A percentile compares a stretch with the other conserved stretches of the same genome.
Evolutionary conservation across 2,329 filamentous ascomycete species (phyloP).

Genomic region (Chaetomiaceae sp.): DNA sequence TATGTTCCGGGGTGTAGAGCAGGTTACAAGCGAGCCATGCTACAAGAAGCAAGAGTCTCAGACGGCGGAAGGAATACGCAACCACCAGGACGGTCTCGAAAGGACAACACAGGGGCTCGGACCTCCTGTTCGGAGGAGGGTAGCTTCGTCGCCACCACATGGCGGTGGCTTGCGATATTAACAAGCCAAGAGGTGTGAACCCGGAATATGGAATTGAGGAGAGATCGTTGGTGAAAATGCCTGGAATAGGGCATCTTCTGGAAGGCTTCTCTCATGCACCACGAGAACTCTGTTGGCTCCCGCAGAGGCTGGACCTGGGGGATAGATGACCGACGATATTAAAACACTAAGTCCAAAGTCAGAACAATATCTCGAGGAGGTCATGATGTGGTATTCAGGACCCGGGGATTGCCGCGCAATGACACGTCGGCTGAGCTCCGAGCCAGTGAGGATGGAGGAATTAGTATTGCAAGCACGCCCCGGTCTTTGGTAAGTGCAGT

Average conservation of each 20-base stretch:
- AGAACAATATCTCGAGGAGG: not conserved
- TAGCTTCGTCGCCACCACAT: not conserved
- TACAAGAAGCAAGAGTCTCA: not conserved
- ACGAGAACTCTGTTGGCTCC: not conserved
- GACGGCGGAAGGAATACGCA: not conserved
- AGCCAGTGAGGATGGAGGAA: not conserved
- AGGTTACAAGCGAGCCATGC: not conserved
- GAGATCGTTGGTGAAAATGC: not conserved
- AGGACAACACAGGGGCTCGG: no score
- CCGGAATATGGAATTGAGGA: constrained; percentile 23
- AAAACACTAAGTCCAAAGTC: not conserved
- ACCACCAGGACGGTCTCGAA: not conserved
- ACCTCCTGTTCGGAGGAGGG: not conserved
- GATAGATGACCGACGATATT: constrained; percentile 7
- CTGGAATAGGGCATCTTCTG: constrained; percentile 8
- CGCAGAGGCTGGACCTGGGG: not conserved
- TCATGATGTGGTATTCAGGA: constrained; percentile 10
- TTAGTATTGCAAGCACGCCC: constrained; percentile 3
- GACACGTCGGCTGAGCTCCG: not conserved
- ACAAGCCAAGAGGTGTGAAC: constrained; percentile 23
- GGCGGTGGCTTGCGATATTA: constrained; percentile 19
- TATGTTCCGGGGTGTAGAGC: not conserved
- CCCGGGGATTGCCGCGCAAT: not conserved
- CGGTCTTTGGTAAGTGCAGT: not conserved
- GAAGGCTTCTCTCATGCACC: constrained; percentile 13